Evolutionary conservation across 305 asterid genomes (phyloP), one percentile per base, ranked within the genome.

Genomic region (Solanum aculeatissimum): DNA sequence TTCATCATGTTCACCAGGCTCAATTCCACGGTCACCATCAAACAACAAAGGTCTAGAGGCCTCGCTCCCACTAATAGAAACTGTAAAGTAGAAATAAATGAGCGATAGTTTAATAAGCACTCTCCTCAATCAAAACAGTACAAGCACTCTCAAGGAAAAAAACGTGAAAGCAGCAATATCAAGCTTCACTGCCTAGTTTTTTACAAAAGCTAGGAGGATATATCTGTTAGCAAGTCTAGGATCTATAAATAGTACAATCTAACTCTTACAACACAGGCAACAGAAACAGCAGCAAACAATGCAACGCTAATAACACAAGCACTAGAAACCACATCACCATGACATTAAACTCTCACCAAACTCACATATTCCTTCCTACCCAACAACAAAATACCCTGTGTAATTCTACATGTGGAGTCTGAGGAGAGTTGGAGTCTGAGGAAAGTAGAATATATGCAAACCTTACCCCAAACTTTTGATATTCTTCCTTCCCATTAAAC

Each of bases 61-160:
- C 63, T 57, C 86, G 35, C 81, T 89, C 80, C 86, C 91, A 45
- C 35, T 82, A 71, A 89, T 77, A 85, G 65, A 49, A 84, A 57
- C 82, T 65, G 62, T 60, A 77, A 80, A 84, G 82, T 66, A 66
- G 85, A 15, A 74, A 62, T 8, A 38, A n/a, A 42, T 4, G 51
- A 43, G 74, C 25, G 74, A 12, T 18, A 38, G 55, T 11, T 42
- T 63, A 55, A 60, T 65, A 65, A 45, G 58, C 16, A 62, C 77
- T 57, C 49, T 54, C 58, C 60, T 57, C 9, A 15, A 60, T 23
- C 32, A 15, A 45, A 57, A 81, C 68, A 19, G 75, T 27, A 47
- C 8, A 54, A 15, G 62, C 27, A 58, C 70, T 42, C 69, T 5
- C 47, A 80, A 80, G 47, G 0, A 9, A 53, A 35, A 0, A 32